Evolutionary conservation across 2,329 filamentous ascomycete genomes (phyloP), one percentile per base, ranked within the genome.

Genomic region (Aspergillus neoniger): DNA sequence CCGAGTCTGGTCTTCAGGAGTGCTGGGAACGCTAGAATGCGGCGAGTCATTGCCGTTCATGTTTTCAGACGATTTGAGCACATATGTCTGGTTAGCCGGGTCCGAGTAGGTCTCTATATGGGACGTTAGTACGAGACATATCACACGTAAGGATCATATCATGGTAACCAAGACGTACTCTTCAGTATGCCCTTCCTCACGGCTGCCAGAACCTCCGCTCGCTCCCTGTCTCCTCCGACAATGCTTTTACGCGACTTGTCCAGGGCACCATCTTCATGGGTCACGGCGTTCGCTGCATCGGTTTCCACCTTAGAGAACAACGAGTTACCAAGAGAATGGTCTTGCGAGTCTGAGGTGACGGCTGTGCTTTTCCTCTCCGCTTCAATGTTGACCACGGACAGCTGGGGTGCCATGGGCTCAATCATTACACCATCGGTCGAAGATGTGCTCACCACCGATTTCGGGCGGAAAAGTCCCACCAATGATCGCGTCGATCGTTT

Each of bases 111-210:
- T 78, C 58, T 77, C 81, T 79, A 75, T 62, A 52, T 50, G 23
- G 51, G 41, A 4, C 19, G 58, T 65, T 32, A 65, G 59, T 21
- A 17, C 12, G 10, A 39, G 6, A 15, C 5, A 32, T 19, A 10
- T 14, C 28, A 28, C 4, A 10, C 21, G 36, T 10, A 30, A 28
- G 9, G 36, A 15, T n/a, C 3, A 36, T 9, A 19, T 10, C 28
- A 54, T 28, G 23, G 23, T 39, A 21, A 2, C 7, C 15, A 12
- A n/a, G 43, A 77, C 86, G 76, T 84, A 91, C 92, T 91, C 80
- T 99, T 99, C 58, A 99, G 78, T 53, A 99, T 99, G 52, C 95
- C 95, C 79, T 96, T 97, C 72, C 92, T 92, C 51, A 98, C 92
- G 6, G 92, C 91, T 19, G 93, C 92, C 47, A 98, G 84, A 15